Evolutionary conservation across 2,329 filamentous ascomycete genomes (phyloP), one percentile per base, ranked within the genome.

Genomic region (Fusarium haematococcum): DNA sequence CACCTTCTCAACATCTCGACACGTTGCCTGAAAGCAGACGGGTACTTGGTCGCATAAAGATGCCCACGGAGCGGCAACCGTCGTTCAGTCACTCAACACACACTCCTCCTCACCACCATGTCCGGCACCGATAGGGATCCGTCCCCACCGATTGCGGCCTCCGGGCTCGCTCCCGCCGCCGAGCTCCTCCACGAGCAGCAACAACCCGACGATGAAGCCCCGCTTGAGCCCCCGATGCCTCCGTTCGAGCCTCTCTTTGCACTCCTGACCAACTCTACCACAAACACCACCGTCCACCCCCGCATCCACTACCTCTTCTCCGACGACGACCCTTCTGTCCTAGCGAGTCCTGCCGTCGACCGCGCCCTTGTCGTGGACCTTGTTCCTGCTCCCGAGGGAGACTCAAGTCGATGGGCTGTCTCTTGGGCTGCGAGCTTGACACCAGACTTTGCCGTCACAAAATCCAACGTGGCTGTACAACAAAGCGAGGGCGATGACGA

Each of bases 261-360:
- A 1, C 87, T 98, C 48, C 88, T 98, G 74, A 91, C 94, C 79
- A 95, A 98, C 82, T 84, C 88, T 13, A 89, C 90, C n/a, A 92
- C 90, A 10, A 89, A 91, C 77, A 90, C 94, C 54, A 93, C 94
- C 71, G 88, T 94, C 78, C 95, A 98, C 81, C 97, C 96, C 2
- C 91, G 90, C 63, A 91, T 98, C 2, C 95, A 96, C 84, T 98
- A 98, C 85, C 89, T 98, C 79, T 98, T 99, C 85, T 90, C 91
- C 77, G 95, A 98, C 82, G 97, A 98, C 83, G 95, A 98, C 80
- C 90, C 91, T 2, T 93, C 95, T 56, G 86, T 93, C 52, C 86
- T 97, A 41, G 93, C 93, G 1, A 88, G 30, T 16, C 45, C 91
- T 41, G 91, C 93, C 2, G 91, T 82, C 83, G 90, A 86, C 68